These are phyloP conservation scores for Cymodocea nodosa DNA, from an alignment of 116 monocot species.

Conservation along the genomic window DNA sequence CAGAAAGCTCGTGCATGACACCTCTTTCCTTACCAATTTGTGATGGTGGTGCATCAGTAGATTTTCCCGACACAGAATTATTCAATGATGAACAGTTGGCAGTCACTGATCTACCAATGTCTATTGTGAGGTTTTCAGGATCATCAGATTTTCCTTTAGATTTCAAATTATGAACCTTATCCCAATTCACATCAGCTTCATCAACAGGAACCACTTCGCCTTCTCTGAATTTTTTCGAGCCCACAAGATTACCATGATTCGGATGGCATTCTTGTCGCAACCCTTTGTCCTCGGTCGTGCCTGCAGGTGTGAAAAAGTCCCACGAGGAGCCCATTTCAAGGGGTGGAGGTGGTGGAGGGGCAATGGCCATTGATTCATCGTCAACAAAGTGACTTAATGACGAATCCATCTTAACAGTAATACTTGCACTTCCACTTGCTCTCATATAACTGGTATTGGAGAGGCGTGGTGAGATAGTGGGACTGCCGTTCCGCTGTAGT, in stretches of 20 bases:
- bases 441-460: slow-evolving; percentile 52
- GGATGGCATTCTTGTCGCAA: background rate
- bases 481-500: slow-evolving; percentile 10
- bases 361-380: slow-evolving; percentile 26
- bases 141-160: too few species aligned
- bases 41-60: too few species aligned
- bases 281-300: slow-evolving; percentile 1
- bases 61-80: too few species aligned
- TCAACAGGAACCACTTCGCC: slow-evolving; percentile 11
- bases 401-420: slow-evolving; percentile 35
- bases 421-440: slow-evolving; percentile 11
- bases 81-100: too few species aligned
- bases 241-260: slow-evolving; percentile 3
- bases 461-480: slow-evolving; percentile 19
- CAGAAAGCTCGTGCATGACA: background rate
- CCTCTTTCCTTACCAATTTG: background rate
- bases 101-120: too few species aligned
- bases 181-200: slow-evolving; percentile 18
- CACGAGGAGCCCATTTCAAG: slow-evolving; percentile 37
- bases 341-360: slow-evolving; percentile 47
- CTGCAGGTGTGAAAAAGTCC: slow-evolving; percentile 68
- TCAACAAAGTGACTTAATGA: slow-evolving; percentile 19
- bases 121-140: slow-evolving; percentile 2
- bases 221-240: slow-evolving; percentile 7
- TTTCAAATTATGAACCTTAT: background rate